Base-by-base conservation (phyloP, 1,284 basidiomycete genomes). In the Sanghuangporus baumii region DNA sequence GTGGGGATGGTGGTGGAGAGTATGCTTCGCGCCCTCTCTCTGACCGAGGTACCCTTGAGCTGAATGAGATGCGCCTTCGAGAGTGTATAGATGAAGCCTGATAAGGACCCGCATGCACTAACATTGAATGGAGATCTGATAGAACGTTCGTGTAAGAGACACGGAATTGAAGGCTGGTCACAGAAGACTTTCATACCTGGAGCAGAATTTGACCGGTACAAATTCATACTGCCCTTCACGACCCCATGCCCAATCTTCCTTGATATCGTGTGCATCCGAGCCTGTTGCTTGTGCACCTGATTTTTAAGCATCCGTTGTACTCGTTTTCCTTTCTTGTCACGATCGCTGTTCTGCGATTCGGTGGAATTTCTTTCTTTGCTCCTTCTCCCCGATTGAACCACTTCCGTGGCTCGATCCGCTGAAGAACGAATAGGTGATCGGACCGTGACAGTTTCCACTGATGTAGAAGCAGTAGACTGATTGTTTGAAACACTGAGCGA, bases 81-180 rank as follows among this genome's bases (percentile, higher is more conserved):
- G 91, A 89, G 70, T 93, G 91, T 59, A 94, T 93, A 0, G 92
- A 94, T 0, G 93, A 94, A 0, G 93, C 93, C 71, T 93, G 90
- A 67, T 88, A 91, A 1, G 83, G 80, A 16, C 66, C 66, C 5
- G 81, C 79, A 38, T 83, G 83, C 8, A 80, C 79, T 14, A 89
- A 75, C 6, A 83, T 78, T 2, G 81, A 80, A 65, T 88, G 81
- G 65, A 91, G 87, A 67, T 91, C 88, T 88, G 66, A 34, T 55
- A 47, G 9, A 59, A 58, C 23, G 38, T 38, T 46, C 34, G 61
- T 48, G 14, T 64, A 23, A 47, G 26, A 37, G 20, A 31, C 40
- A 20, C 12, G 9, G 20, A n/a, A 9, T 16, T 26, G 18, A 37
- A 3, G 18, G 38, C 18, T 52, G 4, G 23, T 54, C 51, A 8